Percentiles rank a stretch among this genome's conserved stretches.
Conservation (phyloP, 148 eudicot species). For the Drosera capensis region DNA sequence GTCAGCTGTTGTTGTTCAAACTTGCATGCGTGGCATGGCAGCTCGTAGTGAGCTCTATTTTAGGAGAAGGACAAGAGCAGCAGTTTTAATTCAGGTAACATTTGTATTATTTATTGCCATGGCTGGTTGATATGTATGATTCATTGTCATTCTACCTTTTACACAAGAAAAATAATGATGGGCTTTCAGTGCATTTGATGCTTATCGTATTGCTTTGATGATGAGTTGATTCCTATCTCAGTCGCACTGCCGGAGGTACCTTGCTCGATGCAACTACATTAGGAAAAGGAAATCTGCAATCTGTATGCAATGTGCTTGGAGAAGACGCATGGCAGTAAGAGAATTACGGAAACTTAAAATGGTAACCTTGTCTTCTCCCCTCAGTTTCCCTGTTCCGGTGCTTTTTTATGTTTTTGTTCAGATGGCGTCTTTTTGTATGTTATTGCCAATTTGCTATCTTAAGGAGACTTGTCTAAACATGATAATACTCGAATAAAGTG, state of each 20-base stretch:
- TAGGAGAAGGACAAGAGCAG: constrained; percentile 41
- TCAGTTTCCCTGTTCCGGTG: background rate
- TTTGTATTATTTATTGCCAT: background rate
- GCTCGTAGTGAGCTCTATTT: constrained; percentile 43
- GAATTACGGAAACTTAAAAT: constrained; percentile 61
- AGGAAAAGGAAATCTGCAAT: constrained; percentile 53
- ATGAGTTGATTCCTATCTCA: constrained; percentile 13
- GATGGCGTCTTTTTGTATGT: no score
- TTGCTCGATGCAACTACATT: constrained; percentile 17
- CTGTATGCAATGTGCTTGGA: constrained; percentile 56
- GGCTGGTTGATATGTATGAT: background rate
- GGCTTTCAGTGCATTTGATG: background rate
- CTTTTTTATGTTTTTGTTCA: no score
- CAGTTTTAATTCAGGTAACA: constrained; percentile 59
- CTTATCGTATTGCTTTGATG: background rate
- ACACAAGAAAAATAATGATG: background rate
- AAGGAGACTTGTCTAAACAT: no score
- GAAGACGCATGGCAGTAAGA: constrained; percentile 41
- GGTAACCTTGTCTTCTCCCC: constrained; percentile 22
- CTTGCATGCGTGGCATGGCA: constrained; percentile 63
- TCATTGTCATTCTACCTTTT: background rate
- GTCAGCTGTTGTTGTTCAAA: constrained; percentile 45
- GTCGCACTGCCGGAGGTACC: constrained; percentile 47
- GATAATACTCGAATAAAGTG: no score
- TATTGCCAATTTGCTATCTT: no score